Base-by-base conservation (phyloP, 2,329 filamentous ascomycete species). In the Diaporthe aspalathi region DNA sequence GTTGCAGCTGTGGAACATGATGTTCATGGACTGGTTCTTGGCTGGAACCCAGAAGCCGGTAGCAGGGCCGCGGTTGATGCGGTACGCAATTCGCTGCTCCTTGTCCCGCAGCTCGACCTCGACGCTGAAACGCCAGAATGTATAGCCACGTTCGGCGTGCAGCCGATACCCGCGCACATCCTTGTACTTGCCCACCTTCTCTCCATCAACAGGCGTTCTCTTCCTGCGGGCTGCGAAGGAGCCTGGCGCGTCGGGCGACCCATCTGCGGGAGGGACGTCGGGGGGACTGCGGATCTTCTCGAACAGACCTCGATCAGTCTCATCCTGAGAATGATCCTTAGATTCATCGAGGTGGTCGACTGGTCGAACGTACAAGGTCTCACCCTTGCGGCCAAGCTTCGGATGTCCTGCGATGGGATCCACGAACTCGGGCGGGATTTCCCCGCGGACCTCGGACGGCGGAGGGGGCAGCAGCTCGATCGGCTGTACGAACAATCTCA, bases 1-100 rank as follows among this genome's bases (percentile, higher is more conserved):
- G 80, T 99, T 99, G 84, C 96, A 97, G 79, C 93, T 97, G 83
- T 98, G 90, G 83, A 98, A 99, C 94, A 98, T 97, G 79, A 98
- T 93, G 83, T 98, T 98, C 96, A 99, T 99, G 2, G 93, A 89
- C 79, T 97, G 88, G 20, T 90, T 92, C 63, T 87, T 89, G 40
- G 92, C 92, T 6, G 97, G 96, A 0, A 99, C 94, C 95, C 96
- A 99, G 80, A 99, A 99, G 1, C 92, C 94, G 67, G 93, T 91
- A 2, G 94, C 90, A 7, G 95, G 95, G 0, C 96, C 95, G 57
- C 92, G 88, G 78, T 99, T 99, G 84, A 99, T 97, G 68, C 95
- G 93, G 81, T 99, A 99, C 0, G 95, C 95, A 74, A 99, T 93
- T 49, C 95, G 92, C 76, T 95, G 90, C 81, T 98, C 93, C 71